These are phyloP conservation scores for Trichoderma parareesei DNA, from an alignment of 495 filamentous ascomycete species.

Conservation along the genomic window DNA sequence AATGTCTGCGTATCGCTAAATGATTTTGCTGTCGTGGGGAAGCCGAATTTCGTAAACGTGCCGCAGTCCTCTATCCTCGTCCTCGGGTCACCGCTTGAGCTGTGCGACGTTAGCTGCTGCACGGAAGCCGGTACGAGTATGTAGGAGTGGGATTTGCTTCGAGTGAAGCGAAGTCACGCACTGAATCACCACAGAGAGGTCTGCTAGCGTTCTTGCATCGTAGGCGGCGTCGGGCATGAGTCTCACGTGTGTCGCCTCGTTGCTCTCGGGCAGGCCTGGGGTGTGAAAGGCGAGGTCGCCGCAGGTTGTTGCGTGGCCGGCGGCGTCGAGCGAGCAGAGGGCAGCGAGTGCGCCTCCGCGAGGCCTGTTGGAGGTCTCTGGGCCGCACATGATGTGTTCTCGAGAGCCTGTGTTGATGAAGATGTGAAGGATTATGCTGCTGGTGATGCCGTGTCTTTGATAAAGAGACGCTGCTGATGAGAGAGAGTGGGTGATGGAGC, in stretches of 20 bases:
- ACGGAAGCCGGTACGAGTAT: neutral
- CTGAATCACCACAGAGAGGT: slow-evolving; percentile 24
- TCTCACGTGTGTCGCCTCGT: slow-evolving; percentile 20
- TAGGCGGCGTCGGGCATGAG: slow-evolving; percentile 13
- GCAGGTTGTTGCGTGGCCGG: slow-evolving; percentile 7
- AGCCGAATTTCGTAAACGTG: slow-evolving; percentile 27
- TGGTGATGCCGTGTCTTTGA: neutral
- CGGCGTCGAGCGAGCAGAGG: slow-evolving; percentile 16
- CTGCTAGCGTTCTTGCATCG: neutral
- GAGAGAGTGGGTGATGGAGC: too few relatives aligned
- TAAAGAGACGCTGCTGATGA: too few relatives aligned
- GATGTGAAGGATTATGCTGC: neutral
- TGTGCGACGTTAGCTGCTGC: slow-evolving; percentile 14
- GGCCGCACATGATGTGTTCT: slow-evolving; percentile 24
- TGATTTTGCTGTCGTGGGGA: neutral
- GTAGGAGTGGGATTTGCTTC: neutral
- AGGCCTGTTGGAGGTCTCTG: slow-evolving; percentile 19
- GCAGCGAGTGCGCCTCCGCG: slow-evolving; percentile 27
- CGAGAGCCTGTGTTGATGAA: neutral
- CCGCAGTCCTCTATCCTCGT: slow-evolving; percentile 25
- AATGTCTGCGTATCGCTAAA: neutral
- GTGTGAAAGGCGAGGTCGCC: slow-evolving; percentile 24
- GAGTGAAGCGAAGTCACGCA: slow-evolving; percentile 8
- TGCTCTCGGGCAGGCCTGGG: slow-evolving; percentile 16
- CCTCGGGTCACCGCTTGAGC: slow-evolving; percentile 31